phyloP scores from a whole-genome alignment of 345 rosid genomes.

The Gossypium stocksii region DNA sequence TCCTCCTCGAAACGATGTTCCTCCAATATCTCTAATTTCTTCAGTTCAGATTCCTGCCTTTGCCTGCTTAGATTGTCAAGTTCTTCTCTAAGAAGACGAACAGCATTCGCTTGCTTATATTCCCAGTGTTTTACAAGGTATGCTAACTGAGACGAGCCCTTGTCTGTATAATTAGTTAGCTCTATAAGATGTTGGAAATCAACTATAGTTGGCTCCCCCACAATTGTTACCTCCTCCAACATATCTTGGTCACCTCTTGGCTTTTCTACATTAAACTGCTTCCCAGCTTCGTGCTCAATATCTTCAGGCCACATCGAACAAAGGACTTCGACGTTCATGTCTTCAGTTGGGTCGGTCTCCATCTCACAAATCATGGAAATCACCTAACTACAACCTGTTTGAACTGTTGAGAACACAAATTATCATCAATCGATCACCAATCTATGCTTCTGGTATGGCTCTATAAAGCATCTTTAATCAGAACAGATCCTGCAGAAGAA shows the following conservation, averaged over 20 bases:
- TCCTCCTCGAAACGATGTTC: conserved; percentile 75
- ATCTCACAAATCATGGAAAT: conserved; percentile 43
- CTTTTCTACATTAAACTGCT: conserved; percentile 82
- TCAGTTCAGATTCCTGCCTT: conserved; percentile 77
- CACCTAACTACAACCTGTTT: conserved; percentile 11
- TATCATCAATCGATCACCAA: conserved; percentile 9
- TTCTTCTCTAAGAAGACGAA: conserved; percentile 74
- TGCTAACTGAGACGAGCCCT: conserved; percentile 77
- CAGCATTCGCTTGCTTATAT: conserved; percentile 72
- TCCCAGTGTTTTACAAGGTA: conserved; percentile 88
- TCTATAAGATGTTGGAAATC: conserved; percentile 63
- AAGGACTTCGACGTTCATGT: conserved; percentile 77
- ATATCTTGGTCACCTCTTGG: conserved; percentile 76
- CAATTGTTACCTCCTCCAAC: conserved; percentile 74
- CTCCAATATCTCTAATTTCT: conserved; percentile 80
- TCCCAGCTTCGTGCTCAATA: conserved; percentile 55
- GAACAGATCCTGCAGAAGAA: conserved; percentile 1
- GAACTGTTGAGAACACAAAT: conserved; percentile 6
- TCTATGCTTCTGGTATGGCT: not conserved
- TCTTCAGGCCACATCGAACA: conserved; percentile 98
- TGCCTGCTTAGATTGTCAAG: conserved; percentile 69
- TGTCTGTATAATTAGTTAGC: conserved; percentile 53
- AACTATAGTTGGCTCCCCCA: conserved; percentile 46
- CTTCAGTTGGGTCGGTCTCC: conserved; percentile 65
- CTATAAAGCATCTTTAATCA: not conserved